Evolutionary conservation across 1,139 yeast genomes (phyloP).

Genomic region (Komagataea norvegica): DNA sequence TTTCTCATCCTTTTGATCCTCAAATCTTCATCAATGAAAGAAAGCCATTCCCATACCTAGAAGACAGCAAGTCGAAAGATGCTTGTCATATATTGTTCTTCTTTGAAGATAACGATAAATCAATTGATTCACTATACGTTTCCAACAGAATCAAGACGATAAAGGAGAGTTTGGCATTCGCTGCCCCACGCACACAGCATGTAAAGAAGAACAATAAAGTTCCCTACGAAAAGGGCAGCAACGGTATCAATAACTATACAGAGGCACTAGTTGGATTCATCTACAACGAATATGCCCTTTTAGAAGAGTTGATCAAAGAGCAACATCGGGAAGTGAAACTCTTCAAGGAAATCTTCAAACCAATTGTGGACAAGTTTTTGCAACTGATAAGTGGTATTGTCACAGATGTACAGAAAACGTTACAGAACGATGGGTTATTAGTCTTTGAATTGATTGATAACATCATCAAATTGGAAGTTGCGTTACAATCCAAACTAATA

Average conservation of each 20-base stretch:
- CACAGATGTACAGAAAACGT: constrained; percentile 32
- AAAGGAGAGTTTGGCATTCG: constrained; percentile 36
- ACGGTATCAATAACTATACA: constrained; percentile 53
- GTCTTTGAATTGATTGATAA: constrained; percentile 44
- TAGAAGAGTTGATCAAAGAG: constrained; percentile 37
- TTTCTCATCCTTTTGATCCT: constrained; percentile 37
- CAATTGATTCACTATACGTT: constrained; percentile 40
- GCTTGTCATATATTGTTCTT: constrained; percentile 41
- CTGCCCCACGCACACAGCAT: constrained; percentile 45
- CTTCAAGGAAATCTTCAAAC: constrained; percentile 38
- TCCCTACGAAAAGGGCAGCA: constrained; percentile 59
- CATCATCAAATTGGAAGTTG: constrained; percentile 24
- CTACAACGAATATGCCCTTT: constrained; percentile 42
- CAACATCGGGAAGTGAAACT: constrained; percentile 34
- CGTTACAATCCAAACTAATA: constrained; percentile 24
- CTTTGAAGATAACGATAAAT: constrained; percentile 37
- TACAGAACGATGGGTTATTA: constrained; percentile 38
- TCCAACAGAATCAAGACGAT: constrained; percentile 45
- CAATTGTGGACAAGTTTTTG: constrained; percentile 33
- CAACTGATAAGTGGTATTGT: constrained; percentile 33
- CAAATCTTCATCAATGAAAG: constrained; percentile 33
- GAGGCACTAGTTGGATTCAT: constrained; percentile 48
- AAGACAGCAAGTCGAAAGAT: constrained; percentile 35
- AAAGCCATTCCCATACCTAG: constrained; percentile 37
- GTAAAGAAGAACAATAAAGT: constrained; percentile 35